Base-by-base conservation (phyloP, 2,329 filamentous ascomycete species). In the Apiospora koreana region DNA sequence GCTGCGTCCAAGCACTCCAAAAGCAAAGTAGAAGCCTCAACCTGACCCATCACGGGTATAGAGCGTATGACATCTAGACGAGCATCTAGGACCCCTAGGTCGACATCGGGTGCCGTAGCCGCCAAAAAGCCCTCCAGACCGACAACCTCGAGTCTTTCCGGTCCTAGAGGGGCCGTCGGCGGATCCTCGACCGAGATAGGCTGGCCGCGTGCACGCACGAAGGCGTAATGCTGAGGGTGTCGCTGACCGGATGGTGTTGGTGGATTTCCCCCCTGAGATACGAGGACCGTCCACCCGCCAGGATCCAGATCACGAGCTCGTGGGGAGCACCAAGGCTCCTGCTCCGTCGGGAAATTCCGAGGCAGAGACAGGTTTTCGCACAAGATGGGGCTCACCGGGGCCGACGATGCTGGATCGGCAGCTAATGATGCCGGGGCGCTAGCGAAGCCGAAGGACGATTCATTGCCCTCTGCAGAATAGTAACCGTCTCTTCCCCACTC, bases 331-430 rank as follows among this genome's bases (percentile, higher is more conserved):
- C 21, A 18, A 2, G 16, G 46, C 28, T 58, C 25, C 25, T 14
- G 14, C 48, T 14, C 48, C 2, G 38, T 31, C 12, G 69, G 31
- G 9, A 68, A 45, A 16, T 2, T 42, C 1, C 41, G 31, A 31
- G 69, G 71, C 62, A 70, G 45, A 16, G 69, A 67, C 25, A 71
- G 67, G n/a, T 65, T 73, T 25, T 73, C 72, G 9, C 67, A 65
- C 28, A 71, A 64, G 45, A 74, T 71, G 16, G 72, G 72, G 16
- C 35, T 73, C 25, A 72, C 23, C 65, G 68, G 41, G 65, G 68
- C 71, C 21, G 42, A 21, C 25, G 65, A 31, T 18, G 71, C 31
- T 23, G 65, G 23, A 48, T 67, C 65, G 21, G 42, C 25, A 5
- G 25, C 9, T 14, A 67, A 38, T 43, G 69, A 73, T 35, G 67